Conservation (phyloP, 805 yeast species). For the Ogataea wickerhamii region DNA sequence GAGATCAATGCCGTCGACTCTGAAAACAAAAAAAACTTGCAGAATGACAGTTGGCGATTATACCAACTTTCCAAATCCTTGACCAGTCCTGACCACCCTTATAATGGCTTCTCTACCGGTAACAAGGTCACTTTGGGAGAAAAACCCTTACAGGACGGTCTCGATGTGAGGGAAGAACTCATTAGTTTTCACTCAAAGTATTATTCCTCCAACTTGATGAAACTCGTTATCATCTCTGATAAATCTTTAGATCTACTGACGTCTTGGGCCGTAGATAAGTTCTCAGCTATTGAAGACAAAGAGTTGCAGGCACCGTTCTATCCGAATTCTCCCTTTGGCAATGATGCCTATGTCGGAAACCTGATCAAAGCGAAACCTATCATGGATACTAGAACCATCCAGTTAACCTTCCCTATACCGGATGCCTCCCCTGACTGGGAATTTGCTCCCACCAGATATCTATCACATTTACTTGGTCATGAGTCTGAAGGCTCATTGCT, state of each 20-base stretch:
- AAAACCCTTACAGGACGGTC: slow-evolving; percentile 53
- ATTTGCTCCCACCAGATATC: slow-evolving; percentile 65
- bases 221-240: slow-evolving; percentile 77
- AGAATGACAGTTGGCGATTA: slow-evolving; percentile 84
- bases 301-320: slow-evolving; percentile 44
- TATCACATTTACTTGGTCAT: slow-evolving; percentile 84
- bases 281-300: slow-evolving; percentile 58
- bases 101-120: slow-evolving; percentile 87
- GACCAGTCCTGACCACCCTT: slow-evolving; percentile 76
- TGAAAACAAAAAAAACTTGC: slow-evolving; percentile 91
- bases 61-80: slow-evolving; percentile 78
- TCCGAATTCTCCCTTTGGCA: slow-evolving; percentile 43
- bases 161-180: slow-evolving; percentile 78
- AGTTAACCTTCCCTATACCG: slow-evolving; percentile 69
- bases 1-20: slow-evolving; percentile 95
- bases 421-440: slow-evolving; percentile 67
- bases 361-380: slow-evolving; percentile 73
- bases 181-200: slow-evolving; percentile 66
- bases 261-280: slow-evolving; percentile 63
- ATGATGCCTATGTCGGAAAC: slow-evolving; percentile 46
- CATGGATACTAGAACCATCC: slow-evolving; percentile 69
- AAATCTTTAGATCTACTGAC: slow-evolving; percentile 72
- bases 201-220: slow-evolving; percentile 88
- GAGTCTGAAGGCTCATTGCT: slow-evolving; percentile 86
- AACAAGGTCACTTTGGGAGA: slow-evolving; percentile 70